Conservation (phyloP, 306 rosid genomes). For the Chamaecrista fasciculata region DNA sequence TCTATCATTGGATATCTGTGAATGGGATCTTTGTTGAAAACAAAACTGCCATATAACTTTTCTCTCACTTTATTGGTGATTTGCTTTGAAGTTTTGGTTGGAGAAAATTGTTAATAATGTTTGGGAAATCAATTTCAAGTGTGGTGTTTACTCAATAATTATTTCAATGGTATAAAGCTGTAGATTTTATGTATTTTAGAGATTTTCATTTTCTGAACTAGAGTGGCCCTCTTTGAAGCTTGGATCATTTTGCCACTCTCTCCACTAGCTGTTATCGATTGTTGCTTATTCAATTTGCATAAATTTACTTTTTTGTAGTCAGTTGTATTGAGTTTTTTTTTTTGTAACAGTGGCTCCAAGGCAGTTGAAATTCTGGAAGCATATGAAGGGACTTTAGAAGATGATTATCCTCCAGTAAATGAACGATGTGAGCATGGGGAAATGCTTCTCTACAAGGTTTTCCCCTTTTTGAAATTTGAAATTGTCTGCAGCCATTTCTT, state of each 20-base stretch:
- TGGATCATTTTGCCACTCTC: neutral
- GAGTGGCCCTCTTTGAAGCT: constrained; percentile 14
- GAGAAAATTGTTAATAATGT: neutral
- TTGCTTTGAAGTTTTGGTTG: neutral
- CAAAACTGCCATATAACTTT: neutral
- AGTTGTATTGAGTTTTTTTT: constrained; percentile 25
- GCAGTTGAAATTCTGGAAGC: constrained; percentile 99
- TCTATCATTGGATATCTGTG: neutral
- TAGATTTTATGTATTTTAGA: neutral
- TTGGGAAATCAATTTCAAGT: neutral
- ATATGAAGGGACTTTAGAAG: constrained; percentile 96
- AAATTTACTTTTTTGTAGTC: constrained; percentile 7
- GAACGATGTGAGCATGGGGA: constrained; percentile 99
- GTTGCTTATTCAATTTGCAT: constrained; percentile 9
- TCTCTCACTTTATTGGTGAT: neutral
- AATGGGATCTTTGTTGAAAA: neutral
- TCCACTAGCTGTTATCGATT: neutral
- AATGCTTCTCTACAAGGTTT: constrained; percentile 95
- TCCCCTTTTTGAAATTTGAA: constrained; percentile 4
- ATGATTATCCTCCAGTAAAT: constrained; percentile 91
- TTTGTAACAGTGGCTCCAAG: constrained; percentile 60
- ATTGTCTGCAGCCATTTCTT: constrained; percentile 29
- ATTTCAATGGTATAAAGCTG: neutral
- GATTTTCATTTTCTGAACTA: constrained; percentile 9
- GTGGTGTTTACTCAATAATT: constrained; percentile 1